Percentiles rank a stretch among this genome's conserved stretches.
Conservation (phyloP, 345 rosid genomes). For the Brassica incana region DNA sequence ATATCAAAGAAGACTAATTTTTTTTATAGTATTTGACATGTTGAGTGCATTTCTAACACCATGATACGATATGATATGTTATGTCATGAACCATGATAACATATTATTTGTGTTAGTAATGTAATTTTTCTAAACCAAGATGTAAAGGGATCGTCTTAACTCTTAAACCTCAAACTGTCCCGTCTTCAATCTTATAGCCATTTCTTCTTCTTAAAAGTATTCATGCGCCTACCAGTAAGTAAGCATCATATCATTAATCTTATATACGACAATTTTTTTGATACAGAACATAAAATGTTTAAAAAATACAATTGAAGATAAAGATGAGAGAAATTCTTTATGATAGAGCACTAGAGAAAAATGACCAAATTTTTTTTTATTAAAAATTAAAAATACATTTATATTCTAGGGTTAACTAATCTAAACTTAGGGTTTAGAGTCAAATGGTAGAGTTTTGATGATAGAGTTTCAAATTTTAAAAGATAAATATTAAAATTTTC, state of each 20-base stretch:
- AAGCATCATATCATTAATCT: neutral
- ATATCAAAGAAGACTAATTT: neutral
- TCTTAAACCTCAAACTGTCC: neutral
- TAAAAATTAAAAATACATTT: too few species aligned
- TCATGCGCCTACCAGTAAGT: too few species aligned
- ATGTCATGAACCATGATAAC: neutral
- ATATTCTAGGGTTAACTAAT: too few species aligned
- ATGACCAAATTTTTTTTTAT: too few species aligned
- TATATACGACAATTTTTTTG: neutral
- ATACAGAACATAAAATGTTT: neutral
- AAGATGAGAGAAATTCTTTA: neutral
- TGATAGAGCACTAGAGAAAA: too few species aligned
- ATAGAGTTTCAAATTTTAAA: too few species aligned
- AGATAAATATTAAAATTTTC: too few species aligned
- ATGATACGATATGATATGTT: neutral
- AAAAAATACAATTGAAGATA: neutral
- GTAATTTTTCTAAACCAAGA: neutral
- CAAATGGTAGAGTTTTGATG: too few species aligned
- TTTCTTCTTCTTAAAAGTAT: too few species aligned
- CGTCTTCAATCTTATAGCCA: neutral
- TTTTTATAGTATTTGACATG: neutral
- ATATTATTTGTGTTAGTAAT: neutral
- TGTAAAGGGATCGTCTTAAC: neutral
- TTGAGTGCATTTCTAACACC: neutral
- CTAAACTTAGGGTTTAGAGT: too few species aligned